Evolutionary conservation across 495 filamentous ascomycete genomes (phyloP), one percentile per base, ranked within the genome.

Genomic region (Lasiosphaeria miniovina): DNA sequence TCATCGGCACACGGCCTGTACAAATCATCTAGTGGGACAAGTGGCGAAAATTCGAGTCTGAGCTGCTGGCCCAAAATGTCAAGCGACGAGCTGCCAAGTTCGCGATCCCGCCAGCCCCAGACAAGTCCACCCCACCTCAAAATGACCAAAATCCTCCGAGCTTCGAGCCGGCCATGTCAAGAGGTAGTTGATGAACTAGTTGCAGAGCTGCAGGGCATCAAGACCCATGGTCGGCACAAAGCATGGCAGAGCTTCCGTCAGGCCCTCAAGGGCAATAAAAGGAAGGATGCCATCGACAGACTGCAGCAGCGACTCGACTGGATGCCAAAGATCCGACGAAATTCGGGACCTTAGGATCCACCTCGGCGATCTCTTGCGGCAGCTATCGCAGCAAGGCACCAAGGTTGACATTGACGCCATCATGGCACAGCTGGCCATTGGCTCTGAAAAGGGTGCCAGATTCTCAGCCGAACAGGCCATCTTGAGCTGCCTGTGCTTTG

Each of bases 181-280:
- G 6, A 40, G 7, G 52, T 55, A 6, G 32, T 36, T 4, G 52
- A 55, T 17, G 34, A 55, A 24, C 34, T 55, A 32, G 9, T 53
- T 7, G 7, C 40, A 6, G 11, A 14, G 24, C 46, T 10, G 46
- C 11, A 9, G 11, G 24, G 24, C 9, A 6, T 49, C 11, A 9
- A 24, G 24, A 17, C n/a, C 8, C 8, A 43, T 8, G 40, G 46
- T 6, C 46, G 46, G 6, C 46, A 49, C 36, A 46, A 15, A 41
- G 49, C 38, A 33, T 57, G 54, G 54, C 46, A 57, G 40, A 57
- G 54, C 54, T 6, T 57, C 24, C 31, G 34, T 31, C 12, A 24
- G 40, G 54, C 54, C 17, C 38, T 57, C 12, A 33, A 41, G 33
- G 31, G 5, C 32, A 4, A 17, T 24, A 14, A 17, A 11, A 15